Base-by-base conservation (phyloP, 2,329 filamentous ascomycete species). In the Ustilaginoidea virens region DNA sequence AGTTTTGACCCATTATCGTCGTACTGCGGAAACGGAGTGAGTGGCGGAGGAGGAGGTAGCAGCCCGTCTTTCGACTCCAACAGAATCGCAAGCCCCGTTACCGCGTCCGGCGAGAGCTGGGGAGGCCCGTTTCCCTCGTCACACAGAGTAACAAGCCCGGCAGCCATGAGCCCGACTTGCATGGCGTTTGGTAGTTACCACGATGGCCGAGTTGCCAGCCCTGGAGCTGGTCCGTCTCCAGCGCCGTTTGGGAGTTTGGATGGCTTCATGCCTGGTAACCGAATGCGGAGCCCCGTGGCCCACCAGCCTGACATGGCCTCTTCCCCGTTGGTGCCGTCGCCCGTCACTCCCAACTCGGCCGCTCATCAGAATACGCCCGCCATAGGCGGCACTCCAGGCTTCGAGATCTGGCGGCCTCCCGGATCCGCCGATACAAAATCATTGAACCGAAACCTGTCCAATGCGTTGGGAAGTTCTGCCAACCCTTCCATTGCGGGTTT, bases 321-420 rank as follows among this genome's bases (percentile, higher is more conserved):
- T 10, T 32, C 41, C 18, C 38, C 47, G 13, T 42, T 41, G 29
- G 34, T 42, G 26, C 35, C 37, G 25, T 37, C 37, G 5, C 33
- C 43, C 17, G 42, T 41, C 23, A 15, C 39, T 12, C 25, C 36
- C 13, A 27, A 15, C 14, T 36, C 43, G 13, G 33, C 24, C 38
- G 7, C 27, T 3, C 36, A 41, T 3, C 36, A 41, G 11, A 27
- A 34, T 17, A 27, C 39, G 5, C 36, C 37, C 15, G 39, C 35
- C 5, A 36, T 44, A 5, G 41, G 46, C n/a, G 49, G 49, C 18
- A 54, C 51, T 4, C 50, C 51, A 20, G 51, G 51, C 11, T 54
- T 54, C 32, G 44, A 49, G 15, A 53, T 54, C 22, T 55, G 51
- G 51, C 47, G 51, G 25, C 45, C 49, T 13, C 50, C 49, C n/a